Evolutionary conservation across 2,329 filamentous ascomycete species (phyloP).

Genomic region (Ambrosiella beaveri): DNA sequence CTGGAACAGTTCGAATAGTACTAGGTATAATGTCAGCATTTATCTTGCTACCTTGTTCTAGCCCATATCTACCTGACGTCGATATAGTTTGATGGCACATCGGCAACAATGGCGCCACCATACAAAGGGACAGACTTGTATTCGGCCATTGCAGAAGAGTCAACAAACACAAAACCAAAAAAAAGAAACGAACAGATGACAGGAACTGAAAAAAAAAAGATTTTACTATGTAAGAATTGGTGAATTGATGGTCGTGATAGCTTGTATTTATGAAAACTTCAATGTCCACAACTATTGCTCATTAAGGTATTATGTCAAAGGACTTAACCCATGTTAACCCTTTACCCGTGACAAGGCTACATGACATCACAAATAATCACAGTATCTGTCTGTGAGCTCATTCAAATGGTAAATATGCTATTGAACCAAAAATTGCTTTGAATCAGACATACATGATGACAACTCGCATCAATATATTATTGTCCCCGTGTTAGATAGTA

Average conservation of each 20-base stretch:
- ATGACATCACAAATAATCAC: too few species aligned
- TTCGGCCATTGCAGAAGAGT: neutral
- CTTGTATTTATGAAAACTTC: neutral
- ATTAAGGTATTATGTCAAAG: neutral
- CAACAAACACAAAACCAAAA: neutral
- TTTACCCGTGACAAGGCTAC: neutral
- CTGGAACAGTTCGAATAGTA: conserved; percentile 56
- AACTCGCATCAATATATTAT: too few species aligned
- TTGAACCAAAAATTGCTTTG: too few species aligned
- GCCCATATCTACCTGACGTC: conserved; percentile 47
- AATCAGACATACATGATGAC: too few species aligned
- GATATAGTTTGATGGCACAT: conserved; percentile 49
- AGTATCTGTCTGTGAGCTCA: too few species aligned
- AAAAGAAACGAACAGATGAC: neutral
- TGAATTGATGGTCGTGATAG: neutral
- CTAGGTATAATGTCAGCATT: conserved; percentile 23
- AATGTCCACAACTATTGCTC: neutral
- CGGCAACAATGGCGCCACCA: conserved; percentile 53
- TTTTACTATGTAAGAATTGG: neutral
- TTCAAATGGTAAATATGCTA: too few species aligned
- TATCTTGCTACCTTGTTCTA: neutral
- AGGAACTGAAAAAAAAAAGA: neutral
- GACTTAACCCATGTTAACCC: neutral
- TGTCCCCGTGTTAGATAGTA: neutral
- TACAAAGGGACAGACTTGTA: conserved; percentile 47